Conservation (phyloP, 1,284 basidiomycete species). For the Irpex sp. region DNA sequence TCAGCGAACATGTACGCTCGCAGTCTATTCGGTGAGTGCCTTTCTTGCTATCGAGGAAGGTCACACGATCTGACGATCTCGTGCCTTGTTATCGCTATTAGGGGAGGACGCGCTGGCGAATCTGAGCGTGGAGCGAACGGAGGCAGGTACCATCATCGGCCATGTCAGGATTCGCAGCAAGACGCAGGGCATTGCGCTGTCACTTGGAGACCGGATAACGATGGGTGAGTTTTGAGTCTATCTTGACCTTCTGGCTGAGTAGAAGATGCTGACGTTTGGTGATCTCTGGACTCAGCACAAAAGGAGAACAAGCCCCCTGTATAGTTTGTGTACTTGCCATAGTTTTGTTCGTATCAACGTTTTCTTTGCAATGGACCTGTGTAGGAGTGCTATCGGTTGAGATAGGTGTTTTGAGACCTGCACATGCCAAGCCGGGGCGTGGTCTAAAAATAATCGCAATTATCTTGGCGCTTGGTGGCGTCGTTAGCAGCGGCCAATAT, state of each 20-base stretch:
- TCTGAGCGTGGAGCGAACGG: conserved; percentile 88
- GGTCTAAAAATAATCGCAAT: neutral
- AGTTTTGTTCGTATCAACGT: neutral
- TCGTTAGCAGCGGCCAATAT: neutral
- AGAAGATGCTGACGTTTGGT: conserved; percentile 6
- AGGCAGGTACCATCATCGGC: conserved; percentile 78
- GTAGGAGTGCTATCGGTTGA: neutral
- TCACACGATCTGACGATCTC: neutral
- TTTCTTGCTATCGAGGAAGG: neutral
- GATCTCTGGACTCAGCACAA: conserved; percentile 43
- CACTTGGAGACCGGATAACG: conserved; percentile 90
- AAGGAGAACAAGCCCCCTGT: conserved; percentile 57
- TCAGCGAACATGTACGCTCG: conserved; percentile 93
- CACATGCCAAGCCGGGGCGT: neutral
- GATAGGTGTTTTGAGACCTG: neutral
- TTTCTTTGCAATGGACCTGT: neutral
- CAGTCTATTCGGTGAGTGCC: conserved; percentile 75
- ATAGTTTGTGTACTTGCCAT: conserved; percentile 21
- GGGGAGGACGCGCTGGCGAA: conserved; percentile 98
- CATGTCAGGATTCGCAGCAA: conserved; percentile 94
- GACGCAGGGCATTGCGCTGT: conserved; percentile 93
- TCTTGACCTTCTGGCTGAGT: neutral
- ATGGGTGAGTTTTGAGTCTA: conserved; percentile 53
- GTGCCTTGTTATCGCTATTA: conserved; percentile 23
- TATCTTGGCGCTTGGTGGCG: conserved; percentile 1